Evolutionary conservation across 2,329 filamentous ascomycete genomes (phyloP).

Genomic region (Fusarium chaquense): DNA sequence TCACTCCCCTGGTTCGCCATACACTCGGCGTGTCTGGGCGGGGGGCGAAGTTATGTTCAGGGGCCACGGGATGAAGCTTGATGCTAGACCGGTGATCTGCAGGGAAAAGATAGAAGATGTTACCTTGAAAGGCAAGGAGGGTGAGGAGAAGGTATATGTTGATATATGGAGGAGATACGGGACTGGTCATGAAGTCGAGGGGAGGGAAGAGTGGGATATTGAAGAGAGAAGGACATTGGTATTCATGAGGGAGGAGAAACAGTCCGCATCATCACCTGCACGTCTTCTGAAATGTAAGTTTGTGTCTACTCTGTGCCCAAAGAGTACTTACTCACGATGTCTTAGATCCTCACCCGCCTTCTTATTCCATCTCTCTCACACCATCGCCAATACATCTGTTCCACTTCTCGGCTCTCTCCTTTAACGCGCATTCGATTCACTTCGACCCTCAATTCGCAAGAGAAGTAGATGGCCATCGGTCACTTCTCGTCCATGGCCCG

Average conservation of each 20-base stretch:
- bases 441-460: constrained; percentile 78
- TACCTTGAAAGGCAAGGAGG: constrained; percentile 49
- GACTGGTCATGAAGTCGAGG: constrained; percentile 37
- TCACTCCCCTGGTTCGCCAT: constrained; percentile 80
- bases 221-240: constrained; percentile 64
- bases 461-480: constrained; percentile 78
- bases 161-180: constrained; percentile 63
- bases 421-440: constrained; percentile 94
- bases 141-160: constrained; percentile 63
- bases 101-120: constrained; percentile 60
- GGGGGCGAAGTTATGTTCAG: constrained; percentile 77
- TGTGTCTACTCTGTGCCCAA: neutral
- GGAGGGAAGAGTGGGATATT: constrained; percentile 50
- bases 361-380: constrained; percentile 64
- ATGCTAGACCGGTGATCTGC: constrained; percentile 58
- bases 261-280: constrained; percentile 17
- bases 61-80: constrained; percentile 51
- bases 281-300: constrained; percentile 49
- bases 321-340: neutral
- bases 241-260: constrained; percentile 60
- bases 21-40: constrained; percentile 86
- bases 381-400: constrained; percentile 82
- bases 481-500: constrained; percentile 88
- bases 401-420: constrained; percentile 89
- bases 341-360: constrained; percentile 52